Percentiles rank a stretch among this genome's conserved stretches.
These are phyloP conservation scores for Suillus bovinus DNA, from an alignment of 768 basidiomycete species.

Conservation along the genomic window DNA sequence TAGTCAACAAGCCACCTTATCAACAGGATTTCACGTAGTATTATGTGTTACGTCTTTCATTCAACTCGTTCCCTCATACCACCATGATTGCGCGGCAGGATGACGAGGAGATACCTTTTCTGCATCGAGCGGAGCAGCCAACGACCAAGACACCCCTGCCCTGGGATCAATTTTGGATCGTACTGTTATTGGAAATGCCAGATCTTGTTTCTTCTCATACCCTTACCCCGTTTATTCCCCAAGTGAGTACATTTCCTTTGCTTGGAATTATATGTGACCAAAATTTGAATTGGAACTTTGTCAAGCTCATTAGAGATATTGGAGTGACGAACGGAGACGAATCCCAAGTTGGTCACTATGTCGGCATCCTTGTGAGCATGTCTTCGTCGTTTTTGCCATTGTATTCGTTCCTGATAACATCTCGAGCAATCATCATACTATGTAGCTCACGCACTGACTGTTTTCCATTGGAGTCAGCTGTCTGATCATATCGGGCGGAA, in stretches of 20 bases:
- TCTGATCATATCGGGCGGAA: conserved; percentile 51
- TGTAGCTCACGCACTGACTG: conserved; percentile 46
- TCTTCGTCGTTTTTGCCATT: conserved; percentile 27
- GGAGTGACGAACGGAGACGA: conserved; percentile 45
- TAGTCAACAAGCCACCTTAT: too few relatives aligned
- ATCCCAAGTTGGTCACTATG: conserved; percentile 46
- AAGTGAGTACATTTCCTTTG: conserved; percentile 36
- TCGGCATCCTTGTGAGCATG: conserved; percentile 44
- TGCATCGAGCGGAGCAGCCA: conserved; percentile 28
- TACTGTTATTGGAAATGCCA: conserved; percentile 68
- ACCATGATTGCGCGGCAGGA: conserved; percentile 1
- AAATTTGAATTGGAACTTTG: not conserved
- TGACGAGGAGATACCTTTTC: conserved; percentile 65
- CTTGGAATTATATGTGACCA: not conserved
- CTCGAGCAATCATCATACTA: conserved; percentile 49
- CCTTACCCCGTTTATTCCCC: conserved; percentile 70
- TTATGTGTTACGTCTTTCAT: too few relatives aligned
- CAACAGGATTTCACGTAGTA: too few relatives aligned
- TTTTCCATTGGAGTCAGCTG: conserved; percentile 49
- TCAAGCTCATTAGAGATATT: conserved; percentile 29
- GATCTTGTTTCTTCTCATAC: conserved; percentile 75
- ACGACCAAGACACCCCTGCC: conserved; percentile 55
- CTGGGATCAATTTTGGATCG: conserved; percentile 64
- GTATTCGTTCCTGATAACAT: conserved; percentile 16
- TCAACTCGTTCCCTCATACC: not conserved